Percentiles rank a stretch among this genome's conserved stretches.
Conservation (phyloP, 1,284 basidiomycete species). For the Ceratobasidium papillatum region DNA sequence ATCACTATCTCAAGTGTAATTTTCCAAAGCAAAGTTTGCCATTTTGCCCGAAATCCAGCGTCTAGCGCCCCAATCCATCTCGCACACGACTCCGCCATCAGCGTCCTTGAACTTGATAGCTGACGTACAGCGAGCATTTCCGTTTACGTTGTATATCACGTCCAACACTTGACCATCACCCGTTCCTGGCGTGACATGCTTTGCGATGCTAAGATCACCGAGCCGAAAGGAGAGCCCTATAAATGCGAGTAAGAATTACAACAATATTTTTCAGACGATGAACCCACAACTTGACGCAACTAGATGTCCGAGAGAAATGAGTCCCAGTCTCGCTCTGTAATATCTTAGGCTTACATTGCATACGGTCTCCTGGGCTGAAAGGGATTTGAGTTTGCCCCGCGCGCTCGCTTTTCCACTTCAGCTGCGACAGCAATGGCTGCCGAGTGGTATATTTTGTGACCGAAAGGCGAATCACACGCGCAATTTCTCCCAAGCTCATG, state of each 20-base stretch:
- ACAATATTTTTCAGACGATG: background rate
- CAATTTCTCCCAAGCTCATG: conserved; percentile 19
- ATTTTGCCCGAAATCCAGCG: conserved; percentile 29
- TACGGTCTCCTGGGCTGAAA: conserved; percentile 27
- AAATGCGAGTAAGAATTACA: background rate
- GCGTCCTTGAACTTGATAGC: conserved; percentile 34
- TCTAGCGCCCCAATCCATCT: conserved; percentile 21
- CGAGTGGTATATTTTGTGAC: conserved; percentile 9
- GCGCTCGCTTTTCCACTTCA: conserved; percentile 29
- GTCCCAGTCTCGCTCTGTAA: background rate
- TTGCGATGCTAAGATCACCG: conserved; percentile 5
- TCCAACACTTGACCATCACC: conserved; percentile 18
- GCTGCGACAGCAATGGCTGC: conserved; percentile 6
- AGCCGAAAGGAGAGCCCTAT: conserved; percentile 36
- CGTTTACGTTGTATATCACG: conserved; percentile 10
- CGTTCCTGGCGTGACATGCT: conserved; percentile 17
- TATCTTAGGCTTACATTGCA: conserved; percentile 13
- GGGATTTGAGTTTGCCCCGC: conserved; percentile 20
- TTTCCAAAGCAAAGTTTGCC: conserved; percentile 23
- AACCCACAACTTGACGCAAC: conserved; percentile 5
- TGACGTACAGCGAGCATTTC: background rate
- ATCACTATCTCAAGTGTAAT: background rate
- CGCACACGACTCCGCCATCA: conserved; percentile 23
- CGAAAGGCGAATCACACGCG: conserved; percentile 15
- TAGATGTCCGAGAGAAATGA: background rate